These are phyloP conservation scores for Chaetomium sp. DNA, from an alignment of 2,329 filamentous ascomycete genomes.

Conservation along the genomic window DNA sequence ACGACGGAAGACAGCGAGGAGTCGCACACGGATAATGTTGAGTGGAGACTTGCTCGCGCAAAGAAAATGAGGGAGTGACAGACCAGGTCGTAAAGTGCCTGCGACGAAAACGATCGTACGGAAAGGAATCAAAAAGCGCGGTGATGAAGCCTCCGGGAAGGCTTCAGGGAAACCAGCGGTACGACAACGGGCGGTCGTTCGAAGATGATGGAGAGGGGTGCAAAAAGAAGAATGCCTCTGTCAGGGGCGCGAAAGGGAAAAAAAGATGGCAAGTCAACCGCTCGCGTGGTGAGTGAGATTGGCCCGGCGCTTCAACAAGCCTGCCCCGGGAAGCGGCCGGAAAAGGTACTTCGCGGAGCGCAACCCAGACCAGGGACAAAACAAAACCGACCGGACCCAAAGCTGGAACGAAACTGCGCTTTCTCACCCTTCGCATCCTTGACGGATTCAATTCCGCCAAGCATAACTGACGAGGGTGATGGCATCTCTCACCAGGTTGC, in stretches of 20 bases:
- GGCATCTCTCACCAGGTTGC: neutral
- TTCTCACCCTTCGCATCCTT: conserved; percentile 4
- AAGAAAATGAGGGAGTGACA: conserved; percentile 7
- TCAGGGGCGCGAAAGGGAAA: conserved; percentile 18
- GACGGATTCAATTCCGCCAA: conserved; percentile 9
- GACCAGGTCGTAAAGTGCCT: neutral
- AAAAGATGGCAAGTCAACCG: conserved; percentile 16
- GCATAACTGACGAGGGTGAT: neutral
- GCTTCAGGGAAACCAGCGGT: neutral
- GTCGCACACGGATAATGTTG: conserved; percentile 6
- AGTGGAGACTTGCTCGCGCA: conserved; percentile 20
- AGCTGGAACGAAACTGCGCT: neutral
- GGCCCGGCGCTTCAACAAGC: conserved; percentile 12
- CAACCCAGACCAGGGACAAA: conserved; percentile 15
- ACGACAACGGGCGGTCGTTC: conserved; percentile 2
- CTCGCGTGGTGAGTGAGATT: conserved; percentile 16
- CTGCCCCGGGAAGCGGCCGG: conserved; percentile 4
- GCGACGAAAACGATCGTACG: conserved; percentile 9
- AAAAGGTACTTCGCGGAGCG: neutral
- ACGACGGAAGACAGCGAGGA: neutral
- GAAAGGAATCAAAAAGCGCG: neutral
- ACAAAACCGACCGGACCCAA: conserved; percentile 10
- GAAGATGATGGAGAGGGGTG: conserved; percentile 8
- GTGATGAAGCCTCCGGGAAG: neutral
- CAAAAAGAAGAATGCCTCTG: conserved; percentile 8